These are phyloP conservation scores for Ascosphaera apis DNA, from an alignment of 2,329 filamentous ascomycete species.

Conservation along the genomic window DNA sequence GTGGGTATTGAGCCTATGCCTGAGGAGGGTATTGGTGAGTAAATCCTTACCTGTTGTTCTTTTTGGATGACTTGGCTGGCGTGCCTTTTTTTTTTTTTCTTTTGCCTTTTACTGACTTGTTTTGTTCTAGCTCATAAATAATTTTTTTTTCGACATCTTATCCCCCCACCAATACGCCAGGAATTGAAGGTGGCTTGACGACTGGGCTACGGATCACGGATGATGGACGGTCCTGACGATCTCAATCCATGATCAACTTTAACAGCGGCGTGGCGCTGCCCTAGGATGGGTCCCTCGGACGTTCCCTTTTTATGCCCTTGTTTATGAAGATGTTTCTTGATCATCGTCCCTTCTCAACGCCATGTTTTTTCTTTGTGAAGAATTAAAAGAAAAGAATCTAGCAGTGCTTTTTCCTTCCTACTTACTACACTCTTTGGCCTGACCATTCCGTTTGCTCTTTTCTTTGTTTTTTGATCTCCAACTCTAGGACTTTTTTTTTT, in stretches of 20 bases:
- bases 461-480: background rate
- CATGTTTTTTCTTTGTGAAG: background rate
- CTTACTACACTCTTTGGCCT: too few relatives aligned
- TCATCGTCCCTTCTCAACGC: background rate
- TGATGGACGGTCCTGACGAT: too few relatives aligned
- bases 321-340: background rate
- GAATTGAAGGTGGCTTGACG: too few relatives aligned
- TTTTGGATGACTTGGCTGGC: too few relatives aligned
- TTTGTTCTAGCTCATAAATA: conserved; percentile 5
- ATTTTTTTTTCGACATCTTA: conserved; percentile 1
- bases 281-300: too few relatives aligned
- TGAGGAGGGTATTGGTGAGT: conserved; percentile 35
- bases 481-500: background rate
- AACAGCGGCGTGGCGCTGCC: too few relatives aligned
- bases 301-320: background rate
- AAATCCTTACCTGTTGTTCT: conserved; percentile 1
- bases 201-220: too few relatives aligned
- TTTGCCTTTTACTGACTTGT: background rate
- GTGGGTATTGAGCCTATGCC: conserved; percentile 34
- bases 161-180: too few relatives aligned
- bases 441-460: background rate
- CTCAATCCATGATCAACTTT: too few relatives aligned
- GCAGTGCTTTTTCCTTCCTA: background rate
- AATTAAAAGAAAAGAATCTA: background rate
- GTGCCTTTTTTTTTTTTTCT: background rate